Conservation (phyloP, 2,329 filamentous ascomycete species). For the Fusarium sp. region DNA sequence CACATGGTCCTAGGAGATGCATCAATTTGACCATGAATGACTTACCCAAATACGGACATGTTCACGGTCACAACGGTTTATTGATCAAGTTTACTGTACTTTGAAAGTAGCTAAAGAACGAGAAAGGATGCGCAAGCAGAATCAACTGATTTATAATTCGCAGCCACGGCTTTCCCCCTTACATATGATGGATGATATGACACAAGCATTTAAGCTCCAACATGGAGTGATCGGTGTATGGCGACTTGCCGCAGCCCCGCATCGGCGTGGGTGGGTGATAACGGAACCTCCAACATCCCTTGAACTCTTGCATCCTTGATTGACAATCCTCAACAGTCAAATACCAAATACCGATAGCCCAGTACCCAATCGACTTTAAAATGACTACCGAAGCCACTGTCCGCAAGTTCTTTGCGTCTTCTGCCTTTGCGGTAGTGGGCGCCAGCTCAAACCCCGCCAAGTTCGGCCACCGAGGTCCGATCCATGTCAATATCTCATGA, state of each 20-base stretch:
- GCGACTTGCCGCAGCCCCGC: slow-evolving; percentile 37
- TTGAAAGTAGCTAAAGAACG: background rate
- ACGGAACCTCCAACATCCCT: slow-evolving; percentile 24
- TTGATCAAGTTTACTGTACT: background rate
- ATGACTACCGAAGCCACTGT: slow-evolving; percentile 78
- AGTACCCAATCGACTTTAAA: background rate
- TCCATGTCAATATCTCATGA: background rate
- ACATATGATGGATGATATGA: background rate
- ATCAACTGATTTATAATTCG: background rate
- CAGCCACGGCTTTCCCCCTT: background rate
- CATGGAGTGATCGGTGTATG: slow-evolving; percentile 23
- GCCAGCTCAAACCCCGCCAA: slow-evolving; percentile 87
- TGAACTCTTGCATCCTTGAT: slow-evolving; percentile 1
- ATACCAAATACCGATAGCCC: background rate
- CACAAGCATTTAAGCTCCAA: background rate
- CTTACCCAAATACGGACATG: slow-evolving; percentile 43
- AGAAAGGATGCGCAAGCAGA: background rate
- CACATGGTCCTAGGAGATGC: background rate
- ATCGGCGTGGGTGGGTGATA: slow-evolving; percentile 19
- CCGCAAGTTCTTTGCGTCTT: slow-evolving; percentile 81
- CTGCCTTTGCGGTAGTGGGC: slow-evolving; percentile 87
- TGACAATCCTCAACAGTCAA: slow-evolving; percentile 1
- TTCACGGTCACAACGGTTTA: background rate
- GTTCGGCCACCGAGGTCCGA: slow-evolving; percentile 85
- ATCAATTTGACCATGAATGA: background rate